Conservation (phyloP, 192 early-diverging fungal species). For the Diversispora epigaea region DNA sequence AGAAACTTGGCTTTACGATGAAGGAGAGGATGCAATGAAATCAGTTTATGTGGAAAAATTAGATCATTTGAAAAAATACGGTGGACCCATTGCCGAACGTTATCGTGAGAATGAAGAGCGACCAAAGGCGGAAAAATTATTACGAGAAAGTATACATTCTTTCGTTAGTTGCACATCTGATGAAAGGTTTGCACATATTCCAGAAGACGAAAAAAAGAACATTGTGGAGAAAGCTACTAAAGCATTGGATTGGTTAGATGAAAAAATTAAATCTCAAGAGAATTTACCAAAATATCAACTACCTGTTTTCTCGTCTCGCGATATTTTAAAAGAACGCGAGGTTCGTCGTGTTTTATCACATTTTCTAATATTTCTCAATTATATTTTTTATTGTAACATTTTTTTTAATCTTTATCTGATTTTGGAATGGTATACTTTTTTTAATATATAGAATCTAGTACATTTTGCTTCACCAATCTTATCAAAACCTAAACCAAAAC, state of each 20-base stretch:
- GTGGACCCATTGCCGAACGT: conserved; percentile 78
- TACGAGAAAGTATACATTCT: conserved; percentile 76
- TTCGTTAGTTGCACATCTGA: conserved; percentile 75
- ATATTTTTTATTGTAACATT: background rate
- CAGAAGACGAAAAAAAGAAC: conserved; percentile 79
- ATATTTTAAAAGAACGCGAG: conserved; percentile 77
- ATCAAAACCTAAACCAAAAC: conserved; percentile 88
- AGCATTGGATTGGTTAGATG: conserved; percentile 87
- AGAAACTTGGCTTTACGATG: conserved; percentile 98
- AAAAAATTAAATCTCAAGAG: conserved; percentile 72
- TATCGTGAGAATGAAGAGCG: conserved; percentile 83
- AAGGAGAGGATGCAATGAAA: conserved; percentile 92
- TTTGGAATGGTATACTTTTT: no score
- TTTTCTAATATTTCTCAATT: background rate
- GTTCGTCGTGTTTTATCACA: background rate
- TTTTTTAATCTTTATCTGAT: background rate
- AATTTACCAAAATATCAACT: conserved; percentile 72
- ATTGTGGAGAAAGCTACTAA: conserved; percentile 72
- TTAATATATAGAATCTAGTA: conserved; percentile 41
- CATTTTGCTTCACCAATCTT: conserved; percentile 78
- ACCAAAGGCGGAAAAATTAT: conserved; percentile 76
- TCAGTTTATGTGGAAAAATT: conserved; percentile 85
- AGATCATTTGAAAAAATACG: conserved; percentile 70
- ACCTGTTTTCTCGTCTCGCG: conserved; percentile 65
- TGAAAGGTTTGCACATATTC: conserved; percentile 86